Conservation (phyloP, 2,329 filamentous ascomycete genomes). For the Fusarium sp. region DNA sequence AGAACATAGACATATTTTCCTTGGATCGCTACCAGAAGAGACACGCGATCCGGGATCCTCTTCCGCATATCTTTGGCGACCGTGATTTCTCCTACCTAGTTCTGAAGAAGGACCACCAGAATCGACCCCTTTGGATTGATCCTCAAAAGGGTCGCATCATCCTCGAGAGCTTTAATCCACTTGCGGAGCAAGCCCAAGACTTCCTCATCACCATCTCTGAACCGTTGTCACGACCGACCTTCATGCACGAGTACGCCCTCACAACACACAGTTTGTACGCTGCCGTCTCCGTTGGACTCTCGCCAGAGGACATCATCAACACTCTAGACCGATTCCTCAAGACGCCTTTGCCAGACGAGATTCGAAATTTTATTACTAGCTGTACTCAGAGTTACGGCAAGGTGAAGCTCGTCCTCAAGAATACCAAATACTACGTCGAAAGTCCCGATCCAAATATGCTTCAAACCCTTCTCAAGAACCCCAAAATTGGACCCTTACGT, state of each 20-base stretch:
- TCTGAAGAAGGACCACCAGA: constrained; percentile 88
- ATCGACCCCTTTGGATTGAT: constrained; percentile 94
- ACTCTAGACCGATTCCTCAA: constrained; percentile 91
- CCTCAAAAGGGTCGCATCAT: constrained; percentile 88
- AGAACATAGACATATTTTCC: constrained; percentile 71
- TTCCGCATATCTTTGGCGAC: constrained; percentile 61
- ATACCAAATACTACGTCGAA: constrained; percentile 94
- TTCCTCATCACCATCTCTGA: constrained; percentile 97
- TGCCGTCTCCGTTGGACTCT: constrained; percentile 92
- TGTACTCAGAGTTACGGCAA: constrained; percentile 95
- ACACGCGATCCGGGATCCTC: constrained; percentile 57
- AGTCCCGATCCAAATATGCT: constrained; percentile 89
- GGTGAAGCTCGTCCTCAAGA: constrained; percentile 92
- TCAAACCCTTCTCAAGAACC: constrained; percentile 86
- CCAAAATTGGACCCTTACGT: constrained; percentile 82
- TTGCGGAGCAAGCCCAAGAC: constrained; percentile 88
- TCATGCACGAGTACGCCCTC: constrained; percentile 92
- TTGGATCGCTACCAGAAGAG: constrained; percentile 64
- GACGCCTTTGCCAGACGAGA: constrained; percentile 83
- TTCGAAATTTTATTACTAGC: constrained; percentile 80
- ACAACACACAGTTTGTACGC: constrained; percentile 95
- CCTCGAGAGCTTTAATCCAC: constrained; percentile 91
- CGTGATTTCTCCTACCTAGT: constrained; percentile 84
- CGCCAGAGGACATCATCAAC: constrained; percentile 88
- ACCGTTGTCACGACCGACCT: constrained; percentile 87